phyloP scores from a whole-genome alignment of 345 rosid genomes.

The Diplotaxis tenuifolia region DNA sequence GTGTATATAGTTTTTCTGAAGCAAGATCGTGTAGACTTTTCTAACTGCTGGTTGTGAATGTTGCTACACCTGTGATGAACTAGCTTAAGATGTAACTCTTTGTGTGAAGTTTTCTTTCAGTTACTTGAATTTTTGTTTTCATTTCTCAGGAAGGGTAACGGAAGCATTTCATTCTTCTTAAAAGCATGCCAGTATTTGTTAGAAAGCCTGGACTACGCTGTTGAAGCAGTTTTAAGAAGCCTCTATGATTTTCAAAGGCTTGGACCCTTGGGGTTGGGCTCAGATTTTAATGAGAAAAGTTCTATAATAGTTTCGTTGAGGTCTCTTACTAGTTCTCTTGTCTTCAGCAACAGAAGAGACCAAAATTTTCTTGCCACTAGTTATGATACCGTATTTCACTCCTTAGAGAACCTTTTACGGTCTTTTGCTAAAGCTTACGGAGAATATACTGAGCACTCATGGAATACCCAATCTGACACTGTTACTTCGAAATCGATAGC shows the following conservation, averaged over 20 bases:
- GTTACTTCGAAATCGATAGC: constrained; percentile 31
- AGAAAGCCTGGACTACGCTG: constrained; percentile 58
- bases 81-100: background rate
- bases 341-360: constrained; percentile 47
- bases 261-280: constrained; percentile 46
- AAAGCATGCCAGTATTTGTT: constrained; percentile 54
- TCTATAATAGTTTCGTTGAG: constrained; percentile 55
- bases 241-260: constrained; percentile 48
- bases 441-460: constrained; percentile 45
- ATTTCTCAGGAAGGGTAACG: constrained; percentile 56
- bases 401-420: constrained; percentile 64
- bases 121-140: constrained; percentile 13
- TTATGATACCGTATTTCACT: constrained; percentile 43
- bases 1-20: constrained; percentile 19
- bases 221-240: constrained; percentile 42
- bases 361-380: constrained; percentile 40
- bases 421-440: constrained; percentile 53
- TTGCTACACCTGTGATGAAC: constrained; percentile 10
- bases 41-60: constrained; percentile 13
- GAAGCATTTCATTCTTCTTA: constrained; percentile 50
- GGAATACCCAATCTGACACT: constrained; percentile 43
- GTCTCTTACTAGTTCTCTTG: constrained; percentile 56
- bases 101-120: constrained; percentile 9
- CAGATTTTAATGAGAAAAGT: constrained; percentile 43
- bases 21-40: constrained; percentile 13